Evolutionary conservation across 108 stramenopile genomes (phyloP), one percentile per base, ranked within the genome.

Genomic region (Cyclotella choctawhatcheeana): DNA sequence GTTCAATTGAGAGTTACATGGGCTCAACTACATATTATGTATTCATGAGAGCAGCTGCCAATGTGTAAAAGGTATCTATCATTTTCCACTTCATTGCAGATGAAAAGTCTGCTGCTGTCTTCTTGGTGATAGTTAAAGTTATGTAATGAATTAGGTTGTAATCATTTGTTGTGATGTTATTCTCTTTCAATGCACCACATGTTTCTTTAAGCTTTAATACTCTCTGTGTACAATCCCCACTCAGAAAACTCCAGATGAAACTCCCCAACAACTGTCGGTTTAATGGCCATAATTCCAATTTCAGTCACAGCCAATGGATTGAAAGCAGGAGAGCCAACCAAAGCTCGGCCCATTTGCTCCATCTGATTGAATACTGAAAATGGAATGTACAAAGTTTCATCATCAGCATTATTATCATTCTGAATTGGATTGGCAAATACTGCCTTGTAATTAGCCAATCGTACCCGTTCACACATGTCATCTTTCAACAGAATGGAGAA

Each of bases 281-380:
- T 85, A 24, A 85, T 85, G 14, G 84, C 84, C 84, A 85, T 85
- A 10, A 85, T 5, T 20, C 84, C 84, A 34, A 85, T 75, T 50
- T 85, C 84, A 45, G 78, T 85, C 2, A 85, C 82, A 29, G 68
- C 66, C 44, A 35, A 14, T 24, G 77, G 84, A 55, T 83, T 83
- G 43, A 85, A 76, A 6, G 55, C 44, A 24, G 82, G 84, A 21
- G 74, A 68, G 2, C 76, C 76, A 3, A 48, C 56, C 31, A 85
- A 20, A 16, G 55, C 25, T 18, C 67, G 62, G 44, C 84, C 84
- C 84, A 85, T 85, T 48, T 82, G 82, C 56, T 83, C 84, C 74
- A 85, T 80, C 44, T 80, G 69, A 70, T 71, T 59, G 37, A 85
- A 79, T 8, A 37, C 67, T 34, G 63, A 44, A 20, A 85, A 85